These are phyloP conservation scores for Pterocarpus macrocarpus DNA, from an alignment of 306 rosid genomes.

Conservation along the genomic window DNA sequence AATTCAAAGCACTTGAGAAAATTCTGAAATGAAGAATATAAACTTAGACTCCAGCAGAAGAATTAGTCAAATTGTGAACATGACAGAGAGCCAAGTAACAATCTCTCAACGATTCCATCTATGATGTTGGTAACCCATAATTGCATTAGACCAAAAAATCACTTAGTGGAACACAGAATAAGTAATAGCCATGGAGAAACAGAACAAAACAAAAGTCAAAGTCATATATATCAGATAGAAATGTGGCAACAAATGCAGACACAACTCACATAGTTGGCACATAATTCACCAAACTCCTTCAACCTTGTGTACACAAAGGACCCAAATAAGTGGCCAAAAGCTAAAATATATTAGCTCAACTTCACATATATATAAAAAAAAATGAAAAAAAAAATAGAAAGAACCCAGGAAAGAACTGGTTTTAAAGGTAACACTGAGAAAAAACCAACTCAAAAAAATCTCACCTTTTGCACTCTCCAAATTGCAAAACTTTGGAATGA, in stretches of 20 bases:
- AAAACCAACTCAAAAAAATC: constrained; percentile 42
- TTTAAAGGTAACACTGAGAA: constrained; percentile 13
- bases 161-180: constrained; percentile 27
- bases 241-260: constrained; percentile 34
- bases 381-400: too few species aligned
- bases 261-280: constrained; percentile 35
- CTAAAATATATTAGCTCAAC: neutral
- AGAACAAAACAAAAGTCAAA: constrained; percentile 50
- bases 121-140: neutral
- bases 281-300: constrained; percentile 47
- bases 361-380: constrained; percentile 7
- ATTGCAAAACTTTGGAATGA: constrained; percentile 28
- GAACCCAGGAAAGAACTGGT: constrained; percentile 32
- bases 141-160: constrained; percentile 36
- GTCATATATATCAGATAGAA: constrained; percentile 30
- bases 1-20: constrained; percentile 35
- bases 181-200: constrained; percentile 28
- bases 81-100: constrained; percentile 6
- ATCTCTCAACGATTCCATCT: neutral
- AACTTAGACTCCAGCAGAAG: constrained; percentile 15
- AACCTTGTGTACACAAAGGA: constrained; percentile 1
- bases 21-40: constrained; percentile 21
- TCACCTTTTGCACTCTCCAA: constrained; percentile 40
- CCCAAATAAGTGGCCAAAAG: constrained; percentile 27
- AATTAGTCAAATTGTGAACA: constrained; percentile 41